Conservation (phyloP, 306 rosid genomes). For the Cicer chorassanicum region DNA sequence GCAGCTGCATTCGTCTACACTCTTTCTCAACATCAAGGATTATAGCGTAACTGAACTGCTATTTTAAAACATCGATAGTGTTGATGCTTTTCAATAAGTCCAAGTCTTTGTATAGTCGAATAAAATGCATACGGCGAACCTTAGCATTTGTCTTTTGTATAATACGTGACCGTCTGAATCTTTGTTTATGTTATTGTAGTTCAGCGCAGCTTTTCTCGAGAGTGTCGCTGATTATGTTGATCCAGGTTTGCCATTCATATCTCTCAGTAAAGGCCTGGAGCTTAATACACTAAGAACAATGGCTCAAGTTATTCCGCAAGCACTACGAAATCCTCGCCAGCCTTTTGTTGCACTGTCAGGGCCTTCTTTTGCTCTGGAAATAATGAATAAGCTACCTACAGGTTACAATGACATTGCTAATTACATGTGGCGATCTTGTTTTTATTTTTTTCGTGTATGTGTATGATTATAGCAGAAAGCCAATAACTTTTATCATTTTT, state of each 20-base stretch:
- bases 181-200: slow-evolving; percentile 59
- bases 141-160: neutral
- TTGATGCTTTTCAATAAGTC: neutral
- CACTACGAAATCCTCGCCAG: slow-evolving; percentile 81
- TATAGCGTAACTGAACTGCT: neutral
- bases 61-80: neutral
- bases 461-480: slow-evolving; percentile 2
- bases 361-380: slow-evolving; percentile 89
- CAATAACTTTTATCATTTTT: slow-evolving; percentile 12
- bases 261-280: slow-evolving; percentile 94
- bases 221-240: slow-evolving; percentile 80
- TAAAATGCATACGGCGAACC: slow-evolving; percentile 13
- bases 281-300: slow-evolving; percentile 86
- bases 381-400: slow-evolving; percentile 91
- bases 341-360: slow-evolving; percentile 93
- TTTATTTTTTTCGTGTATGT: slow-evolving; percentile 11
- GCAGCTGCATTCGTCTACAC: neutral
- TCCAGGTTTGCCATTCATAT: slow-evolving; percentile 86
- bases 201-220: slow-evolving; percentile 79
- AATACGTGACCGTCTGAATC: slow-evolving; percentile 38
- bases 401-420: slow-evolving; percentile 54
- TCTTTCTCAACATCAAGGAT: neutral
- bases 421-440: neutral
- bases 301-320: slow-evolving; percentile 93
- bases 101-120: neutral